Conservation (phyloP, 768 basidiomycete species). For the Amanita rimosa region DNA sequence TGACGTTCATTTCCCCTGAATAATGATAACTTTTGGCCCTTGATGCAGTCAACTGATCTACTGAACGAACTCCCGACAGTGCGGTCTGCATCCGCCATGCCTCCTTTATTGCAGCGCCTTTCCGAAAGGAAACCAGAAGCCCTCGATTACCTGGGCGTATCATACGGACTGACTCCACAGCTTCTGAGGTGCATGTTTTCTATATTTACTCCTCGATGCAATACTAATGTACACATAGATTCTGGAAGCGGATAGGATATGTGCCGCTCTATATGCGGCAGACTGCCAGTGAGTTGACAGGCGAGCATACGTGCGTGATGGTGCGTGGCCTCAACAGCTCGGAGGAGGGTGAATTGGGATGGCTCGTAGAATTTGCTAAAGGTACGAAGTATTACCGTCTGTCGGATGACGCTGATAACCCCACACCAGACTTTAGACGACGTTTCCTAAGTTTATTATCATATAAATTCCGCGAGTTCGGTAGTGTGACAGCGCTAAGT, state of each 20-base stretch:
- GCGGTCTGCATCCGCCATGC: conserved; percentile 71
- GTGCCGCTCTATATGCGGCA: conserved; percentile 90
- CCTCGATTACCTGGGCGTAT: conserved; percentile 92
- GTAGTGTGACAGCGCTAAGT: conserved; percentile 76
- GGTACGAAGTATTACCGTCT: conserved; percentile 28
- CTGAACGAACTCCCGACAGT: conserved; percentile 72
- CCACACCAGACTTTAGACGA: conserved; percentile 77
- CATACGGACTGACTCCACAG: conserved; percentile 85
- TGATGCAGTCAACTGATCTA: conserved; percentile 32
- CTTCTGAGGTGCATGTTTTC: conserved; percentile 49
- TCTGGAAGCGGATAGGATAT: conserved; percentile 94
- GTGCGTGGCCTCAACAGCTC: conserved; percentile 72
- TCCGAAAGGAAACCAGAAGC: conserved; percentile 83
- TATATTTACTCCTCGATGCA: neutral
- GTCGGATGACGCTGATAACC: neutral
- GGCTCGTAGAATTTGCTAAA: conserved; percentile 84
- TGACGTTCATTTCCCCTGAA: neutral
- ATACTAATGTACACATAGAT: conserved; percentile 28
- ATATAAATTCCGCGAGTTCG: conserved; percentile 92
- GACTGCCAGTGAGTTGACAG: conserved; percentile 89
- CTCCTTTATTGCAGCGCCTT: conserved; percentile 83
- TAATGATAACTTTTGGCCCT: neutral
- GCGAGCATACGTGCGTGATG: conserved; percentile 97
- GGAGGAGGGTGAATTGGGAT: conserved; percentile 51
- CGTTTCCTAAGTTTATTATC: conserved; percentile 86